Evolutionary conservation across 805 yeast genomes (phyloP).

Genomic region (Monosporozyma yasuniensis): DNA sequence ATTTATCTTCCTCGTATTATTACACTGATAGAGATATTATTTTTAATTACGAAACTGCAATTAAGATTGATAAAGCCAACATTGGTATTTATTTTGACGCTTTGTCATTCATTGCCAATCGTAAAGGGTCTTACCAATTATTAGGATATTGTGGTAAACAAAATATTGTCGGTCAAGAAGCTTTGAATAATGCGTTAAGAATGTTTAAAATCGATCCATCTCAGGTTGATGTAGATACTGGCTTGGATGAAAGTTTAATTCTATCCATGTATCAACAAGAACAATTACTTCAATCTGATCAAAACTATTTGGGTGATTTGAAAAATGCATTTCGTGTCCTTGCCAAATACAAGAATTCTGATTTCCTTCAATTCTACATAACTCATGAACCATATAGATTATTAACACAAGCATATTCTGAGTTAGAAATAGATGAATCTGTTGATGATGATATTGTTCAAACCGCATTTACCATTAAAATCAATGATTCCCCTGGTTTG

Average conservation of each 20-base stretch:
- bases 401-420: constrained; percentile 44
- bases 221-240: constrained; percentile 11
- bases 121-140: constrained; percentile 39
- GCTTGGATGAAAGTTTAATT: constrained; percentile 24
- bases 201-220: constrained; percentile 30
- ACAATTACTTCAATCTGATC: constrained; percentile 6
- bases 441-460: constrained; percentile 64
- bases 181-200: constrained; percentile 34
- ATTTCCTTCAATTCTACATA: constrained; percentile 29
- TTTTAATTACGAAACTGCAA: constrained; percentile 37
- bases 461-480: constrained; percentile 62
- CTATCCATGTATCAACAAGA: constrained; percentile 30
- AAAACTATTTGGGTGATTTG: constrained; percentile 19
- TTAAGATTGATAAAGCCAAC: constrained; percentile 36
- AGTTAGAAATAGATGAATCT: constrained; percentile 41
- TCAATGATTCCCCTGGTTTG: constrained; percentile 41
- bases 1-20: constrained; percentile 40
- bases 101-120: constrained; percentile 41
- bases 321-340: constrained; percentile 35
- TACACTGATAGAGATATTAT: constrained; percentile 43
- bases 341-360: constrained; percentile 34
- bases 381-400: constrained; percentile 37
- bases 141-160: constrained; percentile 41
- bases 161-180: constrained; percentile 46
- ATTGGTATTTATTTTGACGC: constrained; percentile 52